Conservation (phyloP, 495 filamentous ascomycete genomes). For the Penicillium odoratum region DNA sequence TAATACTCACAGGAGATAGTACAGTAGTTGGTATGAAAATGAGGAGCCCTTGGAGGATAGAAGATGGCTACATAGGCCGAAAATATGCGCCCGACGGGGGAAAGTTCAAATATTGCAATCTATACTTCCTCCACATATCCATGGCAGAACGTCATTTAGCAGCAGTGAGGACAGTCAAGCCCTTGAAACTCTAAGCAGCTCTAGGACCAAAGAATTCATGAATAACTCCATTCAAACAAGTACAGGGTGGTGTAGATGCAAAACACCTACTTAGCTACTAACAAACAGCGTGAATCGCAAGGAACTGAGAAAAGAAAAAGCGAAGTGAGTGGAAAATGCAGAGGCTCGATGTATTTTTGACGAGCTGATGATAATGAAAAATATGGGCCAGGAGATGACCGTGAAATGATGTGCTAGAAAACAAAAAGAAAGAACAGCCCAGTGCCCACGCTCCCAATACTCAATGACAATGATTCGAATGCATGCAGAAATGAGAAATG, state of each 20-base stretch:
- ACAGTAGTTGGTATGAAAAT: no score
- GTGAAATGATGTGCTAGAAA: constrained; percentile 32
- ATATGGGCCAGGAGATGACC: constrained; percentile 20
- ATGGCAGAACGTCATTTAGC: no score
- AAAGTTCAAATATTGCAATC: no score
- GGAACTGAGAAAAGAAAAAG: background rate
- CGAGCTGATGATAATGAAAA: constrained; percentile 13
- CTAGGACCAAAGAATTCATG: no score
- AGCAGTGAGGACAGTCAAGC: no score
- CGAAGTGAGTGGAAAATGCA: background rate
- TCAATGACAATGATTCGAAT: constrained; percentile 35
- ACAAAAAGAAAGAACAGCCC: constrained; percentile 25
- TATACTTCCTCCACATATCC: no score
- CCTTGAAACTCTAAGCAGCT: no score
- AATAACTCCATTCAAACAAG: background rate
- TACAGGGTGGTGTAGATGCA: constrained; percentile 2
- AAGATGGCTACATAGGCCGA: no score
- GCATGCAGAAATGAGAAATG: constrained; percentile 31
- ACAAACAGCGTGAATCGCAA: background rate
- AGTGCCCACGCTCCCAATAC: constrained; percentile 35
- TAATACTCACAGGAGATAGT: no score
- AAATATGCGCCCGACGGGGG: no score
- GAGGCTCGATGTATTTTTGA: constrained; percentile 3
- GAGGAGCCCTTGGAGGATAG: no score
- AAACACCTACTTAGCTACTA: background rate